Conservation (phyloP, 257 asterid species). For the Verbena officinalis region DNA sequence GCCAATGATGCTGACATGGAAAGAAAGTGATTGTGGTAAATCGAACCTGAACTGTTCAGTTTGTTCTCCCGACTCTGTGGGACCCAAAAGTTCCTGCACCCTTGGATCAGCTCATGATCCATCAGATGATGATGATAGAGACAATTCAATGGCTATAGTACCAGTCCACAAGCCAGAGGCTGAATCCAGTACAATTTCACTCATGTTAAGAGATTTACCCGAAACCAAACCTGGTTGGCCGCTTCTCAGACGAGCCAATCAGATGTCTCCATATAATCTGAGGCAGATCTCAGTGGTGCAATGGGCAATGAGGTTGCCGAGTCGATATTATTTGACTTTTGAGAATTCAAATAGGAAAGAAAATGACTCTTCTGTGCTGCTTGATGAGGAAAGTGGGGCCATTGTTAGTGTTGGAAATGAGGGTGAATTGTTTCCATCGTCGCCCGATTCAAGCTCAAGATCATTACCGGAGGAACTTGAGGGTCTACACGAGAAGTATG, state of each 20-base stretch:
- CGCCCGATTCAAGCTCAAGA: slow-evolving; percentile 40
- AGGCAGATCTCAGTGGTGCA: slow-evolving; percentile 76
- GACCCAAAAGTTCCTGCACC: slow-evolving; percentile 23
- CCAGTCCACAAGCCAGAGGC: slow-evolving; percentile 61
- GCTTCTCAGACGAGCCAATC: slow-evolving; percentile 66
- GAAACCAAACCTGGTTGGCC: slow-evolving; percentile 97
- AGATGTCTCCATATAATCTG: slow-evolving; percentile 32
- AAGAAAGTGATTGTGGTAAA: slow-evolving; percentile 38
- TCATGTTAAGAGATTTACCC: slow-evolving; percentile 57
- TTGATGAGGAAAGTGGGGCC: slow-evolving; percentile 70
- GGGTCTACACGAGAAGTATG: slow-evolving; percentile 79
- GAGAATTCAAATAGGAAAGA: slow-evolving; percentile 44
- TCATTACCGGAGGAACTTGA: slow-evolving; percentile 64
- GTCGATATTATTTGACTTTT: slow-evolving; percentile 52
- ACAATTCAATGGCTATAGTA: slow-evolving; percentile 68
- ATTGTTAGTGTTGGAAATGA: slow-evolving; percentile 59
- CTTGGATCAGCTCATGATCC: slow-evolving; percentile 38
- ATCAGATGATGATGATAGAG: slow-evolving; percentile 35
- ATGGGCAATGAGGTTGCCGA: slow-evolving; percentile 84
- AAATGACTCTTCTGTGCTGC: slow-evolving; percentile 35
- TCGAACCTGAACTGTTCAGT: slow-evolving; percentile 56
- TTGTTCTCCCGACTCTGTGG: slow-evolving; percentile 48
- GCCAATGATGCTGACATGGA: slow-evolving; percentile 49
- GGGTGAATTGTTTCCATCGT: slow-evolving; percentile 32
- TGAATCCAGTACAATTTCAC: slow-evolving; percentile 57